These are phyloP conservation scores for Pleurotus cornucopiae DNA, from an alignment of 768 basidiomycete genomes.

Conservation along the genomic window DNA sequence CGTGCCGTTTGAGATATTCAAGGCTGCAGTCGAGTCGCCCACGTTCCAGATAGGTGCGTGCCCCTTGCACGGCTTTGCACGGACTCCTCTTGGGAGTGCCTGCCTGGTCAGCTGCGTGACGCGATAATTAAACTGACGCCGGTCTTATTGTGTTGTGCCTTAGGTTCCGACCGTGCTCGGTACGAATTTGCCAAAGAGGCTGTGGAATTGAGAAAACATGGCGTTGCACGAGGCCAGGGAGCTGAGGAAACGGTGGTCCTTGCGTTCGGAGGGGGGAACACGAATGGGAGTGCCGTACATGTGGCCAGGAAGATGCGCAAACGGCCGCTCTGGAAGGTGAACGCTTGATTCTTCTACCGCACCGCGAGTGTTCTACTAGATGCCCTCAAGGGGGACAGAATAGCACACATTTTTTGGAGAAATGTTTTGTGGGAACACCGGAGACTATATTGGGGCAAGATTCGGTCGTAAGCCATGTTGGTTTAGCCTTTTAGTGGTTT, in stretches of 20 bases:
- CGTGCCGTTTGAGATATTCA: slow-evolving; percentile 87
- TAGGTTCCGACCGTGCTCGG: slow-evolving; percentile 78
- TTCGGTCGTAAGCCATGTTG: slow-evolving; percentile 7
- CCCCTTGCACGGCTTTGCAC: background rate
- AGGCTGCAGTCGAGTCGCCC: slow-evolving; percentile 74
- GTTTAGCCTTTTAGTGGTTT: slow-evolving; percentile 13
- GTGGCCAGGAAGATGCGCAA: slow-evolving; percentile 85
- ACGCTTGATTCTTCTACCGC: slow-evolving; percentile 46
- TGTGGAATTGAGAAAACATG: slow-evolving; percentile 77
- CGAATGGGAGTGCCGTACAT: slow-evolving; percentile 74
- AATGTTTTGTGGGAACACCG: background rate
- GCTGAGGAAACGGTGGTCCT: slow-evolving; percentile 90
- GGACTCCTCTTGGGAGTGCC: background rate
- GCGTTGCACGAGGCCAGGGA: slow-evolving; percentile 64
- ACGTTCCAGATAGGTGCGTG: slow-evolving; percentile 71
- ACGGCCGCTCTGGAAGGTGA: slow-evolving; percentile 78
- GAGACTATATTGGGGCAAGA: slow-evolving; percentile 5
- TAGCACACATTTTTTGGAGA: background rate
- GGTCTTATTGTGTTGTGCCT: background rate
- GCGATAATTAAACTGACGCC: slow-evolving; percentile 13
- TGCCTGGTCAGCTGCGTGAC: slow-evolving; percentile 13
- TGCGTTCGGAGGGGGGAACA: slow-evolving; percentile 73
- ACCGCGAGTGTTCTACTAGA: background rate
- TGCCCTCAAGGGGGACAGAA: background rate
- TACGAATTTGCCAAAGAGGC: slow-evolving; percentile 93